These are phyloP conservation scores for Cardamine occulta DNA, from an alignment of 345 rosid species.

Conservation along the genomic window DNA sequence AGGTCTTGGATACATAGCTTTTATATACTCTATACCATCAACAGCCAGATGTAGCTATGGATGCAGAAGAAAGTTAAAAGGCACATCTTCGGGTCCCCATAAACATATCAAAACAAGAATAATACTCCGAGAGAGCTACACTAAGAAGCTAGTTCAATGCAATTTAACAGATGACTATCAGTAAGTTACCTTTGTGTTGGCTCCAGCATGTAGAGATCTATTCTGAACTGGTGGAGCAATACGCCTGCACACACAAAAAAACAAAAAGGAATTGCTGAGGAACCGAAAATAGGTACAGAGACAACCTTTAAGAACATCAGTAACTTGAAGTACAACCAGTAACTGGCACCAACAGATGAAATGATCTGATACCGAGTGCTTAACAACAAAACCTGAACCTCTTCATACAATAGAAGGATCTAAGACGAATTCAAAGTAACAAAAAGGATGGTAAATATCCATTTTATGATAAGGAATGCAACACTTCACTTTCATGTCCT, in stretches of 20 bases:
- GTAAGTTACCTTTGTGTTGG: conserved; percentile 56
- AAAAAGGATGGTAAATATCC: conserved; percentile 49
- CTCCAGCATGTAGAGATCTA: not conserved
- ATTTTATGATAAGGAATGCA: conserved; percentile 30
- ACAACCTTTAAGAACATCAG: conserved; percentile 12
- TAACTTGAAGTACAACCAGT: conserved; percentile 11
- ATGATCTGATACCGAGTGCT: conserved; percentile 6
- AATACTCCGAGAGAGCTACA: not conserved
- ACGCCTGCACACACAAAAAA: conserved; percentile 47
- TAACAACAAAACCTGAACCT: conserved; percentile 20
- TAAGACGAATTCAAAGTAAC: conserved; percentile 38
- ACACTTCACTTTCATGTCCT: conserved; percentile 29
- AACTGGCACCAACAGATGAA: conserved; percentile 28
- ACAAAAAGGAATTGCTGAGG: not conserved
- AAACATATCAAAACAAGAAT: not conserved
- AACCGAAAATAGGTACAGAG: conserved; percentile 1
- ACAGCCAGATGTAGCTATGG: not conserved
- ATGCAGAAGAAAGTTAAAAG: conserved; percentile 16
- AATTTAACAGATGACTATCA: not conserved
- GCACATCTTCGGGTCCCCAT: not conserved
- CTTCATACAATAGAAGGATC: conserved; percentile 46
- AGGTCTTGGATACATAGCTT: not conserved
- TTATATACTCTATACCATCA: not conserved
- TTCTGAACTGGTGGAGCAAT: conserved; percentile 49
- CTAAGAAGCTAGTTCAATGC: not conserved